Conservation (phyloP, 2,329 filamentous ascomycete species). For the Decorospora gaudefroyi region DNA sequence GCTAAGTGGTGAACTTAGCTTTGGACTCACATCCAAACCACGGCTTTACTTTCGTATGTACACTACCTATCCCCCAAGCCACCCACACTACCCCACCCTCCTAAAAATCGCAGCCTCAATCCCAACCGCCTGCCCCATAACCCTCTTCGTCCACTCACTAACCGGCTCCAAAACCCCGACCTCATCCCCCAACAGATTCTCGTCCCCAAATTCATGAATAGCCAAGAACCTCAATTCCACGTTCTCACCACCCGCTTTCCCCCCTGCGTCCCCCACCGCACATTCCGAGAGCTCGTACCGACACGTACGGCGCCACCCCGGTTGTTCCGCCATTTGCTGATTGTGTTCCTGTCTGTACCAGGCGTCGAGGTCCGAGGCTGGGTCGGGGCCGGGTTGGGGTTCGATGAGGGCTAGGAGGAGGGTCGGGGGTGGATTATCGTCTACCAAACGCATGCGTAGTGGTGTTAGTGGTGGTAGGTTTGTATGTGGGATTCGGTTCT, state of each 20-base stretch:
- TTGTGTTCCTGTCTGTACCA: slow-evolving; percentile 45
- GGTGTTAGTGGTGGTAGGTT: no score
- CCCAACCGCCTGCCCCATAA: slow-evolving; percentile 26
- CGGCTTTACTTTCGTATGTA: no score
- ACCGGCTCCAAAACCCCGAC: slow-evolving; percentile 37
- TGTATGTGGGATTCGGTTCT: no score
- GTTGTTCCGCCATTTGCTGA: slow-evolving; percentile 39
- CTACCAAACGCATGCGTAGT: no score
- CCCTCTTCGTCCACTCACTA: slow-evolving; percentile 40
- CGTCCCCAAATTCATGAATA: slow-evolving; percentile 39
- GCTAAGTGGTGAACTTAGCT: no score
- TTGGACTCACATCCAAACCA: no score
- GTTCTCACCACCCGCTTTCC: slow-evolving; percentile 6
- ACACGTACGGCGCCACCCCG: slow-evolving; percentile 33
- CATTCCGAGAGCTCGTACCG: slow-evolving; percentile 31
- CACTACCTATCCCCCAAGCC: no score
- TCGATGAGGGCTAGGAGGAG: slow-evolving; percentile 40
- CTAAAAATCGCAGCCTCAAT: slow-evolving; percentile 40
- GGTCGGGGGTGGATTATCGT: no score
- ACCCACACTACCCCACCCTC: no score
- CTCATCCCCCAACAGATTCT: slow-evolving; percentile 32
- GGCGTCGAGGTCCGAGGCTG: slow-evolving; percentile 33
- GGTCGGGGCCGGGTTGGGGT: slow-evolving; percentile 23
- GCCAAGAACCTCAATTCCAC: slow-evolving; percentile 31
- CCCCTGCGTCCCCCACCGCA: slow-evolving; percentile 14